These are phyloP conservation scores for Porphyrellus cyaneotinctus DNA, from an alignment of 768 basidiomycete species.

Conservation along the genomic window DNA sequence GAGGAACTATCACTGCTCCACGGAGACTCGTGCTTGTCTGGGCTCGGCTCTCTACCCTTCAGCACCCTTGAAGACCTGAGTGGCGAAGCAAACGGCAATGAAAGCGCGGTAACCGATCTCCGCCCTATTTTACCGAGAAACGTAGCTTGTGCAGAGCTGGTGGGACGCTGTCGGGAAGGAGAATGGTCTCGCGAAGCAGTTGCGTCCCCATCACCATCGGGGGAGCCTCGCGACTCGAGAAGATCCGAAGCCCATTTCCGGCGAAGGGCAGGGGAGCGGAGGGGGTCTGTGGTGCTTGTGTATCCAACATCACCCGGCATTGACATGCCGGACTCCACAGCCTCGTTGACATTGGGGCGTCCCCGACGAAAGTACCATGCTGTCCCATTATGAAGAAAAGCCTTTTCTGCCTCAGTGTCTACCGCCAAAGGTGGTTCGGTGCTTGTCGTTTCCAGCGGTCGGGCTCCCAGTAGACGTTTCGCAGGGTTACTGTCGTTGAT, in stretches of 20 bases:
- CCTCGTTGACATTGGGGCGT: slow-evolving; percentile 27
- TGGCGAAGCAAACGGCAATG: slow-evolving; percentile 33
- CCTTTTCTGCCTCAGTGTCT: slow-evolving; percentile 77
- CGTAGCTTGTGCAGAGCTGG: slow-evolving; percentile 22
- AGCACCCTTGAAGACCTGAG: slow-evolving; percentile 20
- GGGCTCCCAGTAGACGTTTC: slow-evolving; percentile 24
- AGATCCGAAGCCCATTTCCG: slow-evolving; percentile 47
- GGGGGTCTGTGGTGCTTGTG: slow-evolving; percentile 33
- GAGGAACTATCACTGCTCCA: slow-evolving; percentile 66
- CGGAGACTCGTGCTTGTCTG: slow-evolving; percentile 32
- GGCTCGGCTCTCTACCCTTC: slow-evolving; percentile 24
- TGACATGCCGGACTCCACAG: slow-evolving; percentile 31
- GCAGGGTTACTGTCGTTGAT: slow-evolving; percentile 22
- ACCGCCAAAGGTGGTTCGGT: slow-evolving; percentile 60
- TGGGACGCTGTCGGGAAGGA: slow-evolving; percentile 5
- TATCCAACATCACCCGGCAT: slow-evolving; percentile 31
- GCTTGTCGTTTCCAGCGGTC: slow-evolving; percentile 24
- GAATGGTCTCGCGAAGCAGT: slow-evolving; percentile 7
- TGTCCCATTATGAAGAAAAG: slow-evolving; percentile 52
- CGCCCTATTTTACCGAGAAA: slow-evolving; percentile 43
- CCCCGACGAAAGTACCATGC: slow-evolving; percentile 53
- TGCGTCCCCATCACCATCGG: slow-evolving; percentile 13
- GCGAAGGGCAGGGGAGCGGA: slow-evolving; percentile 41
- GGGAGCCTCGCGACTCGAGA: slow-evolving; percentile 30
- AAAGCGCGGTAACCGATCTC: slow-evolving; percentile 43